Conservation (phyloP, 371 early-diverging fungal genomes). For the Mucor indicus region DNA sequence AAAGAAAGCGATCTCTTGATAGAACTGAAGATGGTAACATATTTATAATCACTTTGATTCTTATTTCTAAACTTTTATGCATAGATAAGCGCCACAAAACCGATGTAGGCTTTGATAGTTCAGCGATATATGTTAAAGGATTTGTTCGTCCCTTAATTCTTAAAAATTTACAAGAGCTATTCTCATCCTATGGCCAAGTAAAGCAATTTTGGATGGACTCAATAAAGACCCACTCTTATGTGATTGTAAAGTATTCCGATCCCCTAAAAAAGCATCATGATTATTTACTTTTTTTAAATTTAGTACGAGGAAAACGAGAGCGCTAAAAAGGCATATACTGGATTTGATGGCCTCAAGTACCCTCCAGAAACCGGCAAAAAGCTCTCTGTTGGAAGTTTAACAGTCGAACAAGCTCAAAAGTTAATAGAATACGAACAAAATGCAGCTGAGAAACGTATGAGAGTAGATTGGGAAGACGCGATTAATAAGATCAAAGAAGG, state of each 20-base stretch:
- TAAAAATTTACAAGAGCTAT: conserved; percentile 58
- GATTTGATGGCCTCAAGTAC: conserved; percentile 59
- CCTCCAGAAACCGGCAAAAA: conserved; percentile 67
- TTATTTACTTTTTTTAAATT: too few relatives aligned
- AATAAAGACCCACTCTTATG: conserved; percentile 85
- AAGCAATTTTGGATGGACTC: conserved; percentile 81
- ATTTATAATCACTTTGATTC: too few relatives aligned
- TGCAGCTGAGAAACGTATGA: conserved; percentile 46
- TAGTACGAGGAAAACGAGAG: conserved; percentile 53
- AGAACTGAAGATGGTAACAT: neutral
- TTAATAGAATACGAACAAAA: conserved; percentile 62
- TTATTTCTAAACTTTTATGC: too few relatives aligned
- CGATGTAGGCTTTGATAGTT: neutral
- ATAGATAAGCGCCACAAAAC: conserved; percentile 5
- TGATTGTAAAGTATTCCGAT: conserved; percentile 47
- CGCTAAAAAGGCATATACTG: conserved; percentile 52
- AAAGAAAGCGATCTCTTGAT: conserved; percentile 12
- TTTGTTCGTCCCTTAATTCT: conserved; percentile 75
- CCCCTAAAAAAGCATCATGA: neutral
- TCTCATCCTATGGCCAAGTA: conserved; percentile 63
- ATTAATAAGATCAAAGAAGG: conserved; percentile 21
- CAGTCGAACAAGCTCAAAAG: conserved; percentile 49
- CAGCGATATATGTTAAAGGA: conserved; percentile 67
- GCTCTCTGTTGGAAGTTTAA: conserved; percentile 57
- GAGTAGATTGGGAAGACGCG: conserved; percentile 36